Percentiles rank a stretch among this genome's conserved stretches.
phyloP scores from a whole-genome alignment of 371 early-diverging fungal genomes.

The Mucor indicus region DNA sequence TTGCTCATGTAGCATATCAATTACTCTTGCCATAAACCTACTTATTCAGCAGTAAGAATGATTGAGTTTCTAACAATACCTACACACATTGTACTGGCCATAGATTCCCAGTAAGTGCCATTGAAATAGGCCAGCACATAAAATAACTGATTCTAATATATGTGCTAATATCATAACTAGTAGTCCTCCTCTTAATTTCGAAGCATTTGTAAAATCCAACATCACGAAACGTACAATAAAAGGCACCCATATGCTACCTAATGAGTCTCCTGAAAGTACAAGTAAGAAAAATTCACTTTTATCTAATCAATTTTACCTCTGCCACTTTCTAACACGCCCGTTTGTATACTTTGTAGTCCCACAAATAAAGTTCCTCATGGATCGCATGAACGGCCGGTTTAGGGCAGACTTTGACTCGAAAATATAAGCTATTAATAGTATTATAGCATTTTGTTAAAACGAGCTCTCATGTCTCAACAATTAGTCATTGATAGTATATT shows the following conservation, averaged over 20 bases:
- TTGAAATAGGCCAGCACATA: no score
- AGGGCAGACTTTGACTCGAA: no score
- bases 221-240: slow-evolving; percentile 14
- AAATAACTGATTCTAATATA: no score
- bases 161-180: background rate
- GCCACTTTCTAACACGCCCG: no score
- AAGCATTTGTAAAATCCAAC: background rate
- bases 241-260: slow-evolving; percentile 36
- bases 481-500: no score
- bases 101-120: slow-evolving; percentile 19
- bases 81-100: slow-evolving; percentile 15
- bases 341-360: no score
- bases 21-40: slow-evolving; percentile 3
- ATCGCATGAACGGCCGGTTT: no score
- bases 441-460: no score
- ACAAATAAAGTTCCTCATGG: no score
- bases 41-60: slow-evolving; percentile 6
- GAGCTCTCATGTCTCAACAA: no score
- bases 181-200: slow-evolving; percentile 7
- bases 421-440: no score
- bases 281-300: slow-evolving; percentile 35
- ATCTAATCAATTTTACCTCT: no score
- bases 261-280: slow-evolving; percentile 25
- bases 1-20: slow-evolving; percentile 28
- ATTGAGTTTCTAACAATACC: slow-evolving; percentile 8